Base-by-base conservation (phyloP, 2,329 filamentous ascomycete genomes). In the Ophiostoma sp. region DNA sequence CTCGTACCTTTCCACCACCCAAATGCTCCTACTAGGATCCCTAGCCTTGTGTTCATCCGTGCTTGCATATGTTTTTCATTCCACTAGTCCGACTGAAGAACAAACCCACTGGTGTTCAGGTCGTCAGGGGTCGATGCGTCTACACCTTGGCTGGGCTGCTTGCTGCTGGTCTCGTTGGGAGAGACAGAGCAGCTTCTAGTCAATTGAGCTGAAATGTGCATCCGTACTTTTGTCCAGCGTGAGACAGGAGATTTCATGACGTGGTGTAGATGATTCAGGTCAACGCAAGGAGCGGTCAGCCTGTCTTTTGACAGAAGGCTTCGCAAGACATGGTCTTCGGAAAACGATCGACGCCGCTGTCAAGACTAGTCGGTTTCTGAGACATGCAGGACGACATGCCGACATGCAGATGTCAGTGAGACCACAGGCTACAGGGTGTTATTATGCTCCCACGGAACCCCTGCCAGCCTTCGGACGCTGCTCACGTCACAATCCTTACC, bases 131-230 rank as follows among this genome's bases (percentile, higher is more conserved):
- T 11, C 7, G 8, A 9, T 55, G 14, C 14, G 18, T 27, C 11
- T 55, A 55, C 49, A 55, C n/a, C 49, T 55, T 55, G 49, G 49
- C 27, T 27, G 27, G 27, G 27, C 27, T 27, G 27, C 49, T 55
- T 55, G 18, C 49, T 60, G 58, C 14, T 18, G 58, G 58, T 62
- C 58, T 62, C 27, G 58, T 41, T 62, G 58, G 58, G 58, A 62
- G 27, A 60, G 55, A 60, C 55, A 60, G 27, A 27, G 27, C 55
- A 55, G 2, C 14, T n/a, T 60, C 7, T 6, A 52, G 9, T 16
- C 9, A 52, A 6, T 27, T 40, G 12, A 11, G 55, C 55, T 60
- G 55, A 60, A 4, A 1, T 60, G 27, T 16, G 27, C 55, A 11
- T 18, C 11, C 27, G 49, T 55, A 18, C 18, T 49, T n/a, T 49